These are phyloP conservation scores for Novymonas esmeraldas DNA, from an alignment of 208 protist species.

Conservation along the genomic window DNA sequence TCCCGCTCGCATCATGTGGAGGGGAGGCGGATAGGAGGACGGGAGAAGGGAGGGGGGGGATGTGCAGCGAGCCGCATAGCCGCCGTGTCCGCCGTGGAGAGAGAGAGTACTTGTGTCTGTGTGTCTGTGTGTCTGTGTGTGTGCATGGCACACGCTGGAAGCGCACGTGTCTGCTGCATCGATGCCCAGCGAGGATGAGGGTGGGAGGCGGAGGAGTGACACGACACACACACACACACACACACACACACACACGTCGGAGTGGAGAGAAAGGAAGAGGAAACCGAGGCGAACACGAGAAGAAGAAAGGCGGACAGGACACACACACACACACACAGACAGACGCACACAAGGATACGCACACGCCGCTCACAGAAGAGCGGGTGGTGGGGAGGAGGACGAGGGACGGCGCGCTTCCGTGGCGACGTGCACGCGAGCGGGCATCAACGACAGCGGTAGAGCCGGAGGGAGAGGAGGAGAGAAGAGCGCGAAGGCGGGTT, in stretches of 20 bases:
- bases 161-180: neutral
- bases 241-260: neutral
- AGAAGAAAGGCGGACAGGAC: neutral
- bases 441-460: neutral
- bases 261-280: neutral
- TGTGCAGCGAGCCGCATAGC: neutral
- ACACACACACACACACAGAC: neutral
- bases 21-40: neutral
- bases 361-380: neutral
- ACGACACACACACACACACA: neutral
- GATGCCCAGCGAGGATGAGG: neutral
- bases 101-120: conserved; percentile 2
- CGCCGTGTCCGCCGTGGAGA: too few species aligned
- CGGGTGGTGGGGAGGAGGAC: neutral
- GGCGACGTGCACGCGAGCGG: neutral
- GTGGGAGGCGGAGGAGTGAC: neutral
- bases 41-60: neutral
- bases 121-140: neutral
- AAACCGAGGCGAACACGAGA: neutral
- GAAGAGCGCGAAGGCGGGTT: conserved; percentile 19
- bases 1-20: neutral
- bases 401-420: neutral
- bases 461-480: neutral
- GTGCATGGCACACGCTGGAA: neutral
- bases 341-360: neutral